Evolutionary conservation across 2,329 filamentous ascomycete genomes (phyloP), one percentile per base, ranked within the genome.

Genomic region (Phialocephala subalpina): DNA sequence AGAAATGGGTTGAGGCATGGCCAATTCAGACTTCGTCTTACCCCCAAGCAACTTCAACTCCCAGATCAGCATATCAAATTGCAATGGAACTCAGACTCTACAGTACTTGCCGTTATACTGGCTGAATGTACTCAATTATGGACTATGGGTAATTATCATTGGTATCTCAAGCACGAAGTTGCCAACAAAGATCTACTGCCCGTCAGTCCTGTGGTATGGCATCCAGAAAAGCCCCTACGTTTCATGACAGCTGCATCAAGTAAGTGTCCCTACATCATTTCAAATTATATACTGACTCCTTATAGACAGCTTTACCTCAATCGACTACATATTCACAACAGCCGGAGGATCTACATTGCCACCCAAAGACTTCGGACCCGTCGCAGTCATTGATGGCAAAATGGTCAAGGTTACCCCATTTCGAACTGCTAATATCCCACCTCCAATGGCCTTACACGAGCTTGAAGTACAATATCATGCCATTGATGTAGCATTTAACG

Each of bases 81-180:
- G 16, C 85, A 87, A 57, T 99, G 96, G 96, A 99, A 97, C 75
- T 85, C 88, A 4, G 95, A 99, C 77, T 99, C 96, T 0, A 95
- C 90, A 1, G 93, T 97, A 0, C 84, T 99, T 55, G 94, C 95
- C 6, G 90, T 97, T n/a, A 83, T 87, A 1, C 87, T 94, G 72
- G 82, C 83, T 36, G 87, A 94, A 69, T 86, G 88, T 63, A 81
- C 96, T n/a, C 96, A 99, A 76, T 82, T 99, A 1, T 99, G 96
- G 96, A 97, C 94, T 0, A 97, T 91, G 85, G 92, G 93, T 22
- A 99, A 99, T 77, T 99, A 99, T 73, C 93, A 98, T 77, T 99
- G 96, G 87, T 98, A 98, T 77, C 83, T 99, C 18, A 99, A 99
- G 80, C 94, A 97, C 77, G 94, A 97, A 76, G 83, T 97, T 7